These are phyloP conservation scores for Prunus padus DNA, from an alignment of 306 rosid genomes.

Conservation along the genomic window DNA sequence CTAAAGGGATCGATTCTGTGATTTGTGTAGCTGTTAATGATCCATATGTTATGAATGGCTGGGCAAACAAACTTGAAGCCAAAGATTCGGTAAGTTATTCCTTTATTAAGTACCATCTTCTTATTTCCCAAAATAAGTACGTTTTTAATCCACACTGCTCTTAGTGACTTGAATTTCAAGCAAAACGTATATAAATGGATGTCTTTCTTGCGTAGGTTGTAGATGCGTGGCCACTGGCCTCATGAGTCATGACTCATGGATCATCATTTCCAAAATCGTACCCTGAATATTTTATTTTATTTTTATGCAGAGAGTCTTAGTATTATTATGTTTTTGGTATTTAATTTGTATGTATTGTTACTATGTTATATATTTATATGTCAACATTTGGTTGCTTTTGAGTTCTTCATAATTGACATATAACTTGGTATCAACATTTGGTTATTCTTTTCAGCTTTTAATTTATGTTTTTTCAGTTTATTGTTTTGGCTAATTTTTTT, in stretches of 20 bases:
- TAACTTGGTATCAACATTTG: too few relatives aligned
- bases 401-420: too few relatives aligned
- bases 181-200: neutral
- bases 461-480: too few relatives aligned
- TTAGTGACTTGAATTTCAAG: neutral
- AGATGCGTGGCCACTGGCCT: neutral
- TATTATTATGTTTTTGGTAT: too few relatives aligned
- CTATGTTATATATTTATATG: too few relatives aligned
- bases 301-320: too few relatives aligned
- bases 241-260: neutral
- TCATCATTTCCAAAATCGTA: neutral
- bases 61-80: conserved; percentile 90
- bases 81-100: conserved; percentile 63
- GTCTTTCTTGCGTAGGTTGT: neutral
- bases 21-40: conserved; percentile 88
- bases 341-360: too few relatives aligned
- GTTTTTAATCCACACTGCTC: neutral
- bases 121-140: neutral
- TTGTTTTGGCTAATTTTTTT: too few relatives aligned
- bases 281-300: too few relatives aligned
- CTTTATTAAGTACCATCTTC: neutral
- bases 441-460: too few relatives aligned
- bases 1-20: conserved; percentile 73
- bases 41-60: conserved; percentile 69
- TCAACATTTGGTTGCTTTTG: too few relatives aligned